These are phyloP conservation scores for Russula emetica DNA, from an alignment of 768 basidiomycete species.

Conservation along the genomic window DNA sequence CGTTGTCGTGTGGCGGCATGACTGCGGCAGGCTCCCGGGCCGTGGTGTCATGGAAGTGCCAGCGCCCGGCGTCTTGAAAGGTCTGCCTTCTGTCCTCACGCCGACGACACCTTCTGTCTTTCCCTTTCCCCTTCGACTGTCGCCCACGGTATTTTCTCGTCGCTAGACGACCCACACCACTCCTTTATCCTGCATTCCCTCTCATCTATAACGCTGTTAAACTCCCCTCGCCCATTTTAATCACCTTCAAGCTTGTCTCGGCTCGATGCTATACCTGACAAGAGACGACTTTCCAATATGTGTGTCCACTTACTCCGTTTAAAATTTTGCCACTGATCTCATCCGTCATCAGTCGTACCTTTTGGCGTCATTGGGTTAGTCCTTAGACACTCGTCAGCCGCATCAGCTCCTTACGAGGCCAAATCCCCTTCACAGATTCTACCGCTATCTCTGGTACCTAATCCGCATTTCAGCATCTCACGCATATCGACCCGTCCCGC, in stretches of 20 bases:
- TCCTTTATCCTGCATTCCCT: slow-evolving; percentile 29
- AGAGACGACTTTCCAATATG: slow-evolving; percentile 89
- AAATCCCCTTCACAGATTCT: slow-evolving; percentile 53
- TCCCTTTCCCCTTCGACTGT: slow-evolving; percentile 3
- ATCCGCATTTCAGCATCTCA: slow-evolving; percentile 77
- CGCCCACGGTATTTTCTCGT: slow-evolving; percentile 9
- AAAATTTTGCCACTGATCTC: not conserved
- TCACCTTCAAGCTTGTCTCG: not conserved
- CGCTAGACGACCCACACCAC: slow-evolving; percentile 22
- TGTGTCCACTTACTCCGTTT: slow-evolving; percentile 41
- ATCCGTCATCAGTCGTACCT: slow-evolving; percentile 63
- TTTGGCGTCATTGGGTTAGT: slow-evolving; percentile 81
- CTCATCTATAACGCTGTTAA: slow-evolving; percentile 23
- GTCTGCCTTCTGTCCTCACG: not conserved
- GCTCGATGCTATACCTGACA: slow-evolving; percentile 78
- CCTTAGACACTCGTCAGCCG: not conserved
- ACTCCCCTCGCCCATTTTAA: not conserved
- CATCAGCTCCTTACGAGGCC: not conserved
- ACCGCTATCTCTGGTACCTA: slow-evolving; percentile 89
- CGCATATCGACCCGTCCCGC: slow-evolving; percentile 82
- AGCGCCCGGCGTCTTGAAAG: not conserved
- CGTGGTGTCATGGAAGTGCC: not conserved
- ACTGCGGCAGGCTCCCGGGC: not conserved
- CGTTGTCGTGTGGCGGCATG: too few species aligned
- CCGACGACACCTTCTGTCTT: not conserved